Base-by-base conservation (phyloP, 1,139 yeast genomes). In the Yamadazyma atlantica region DNA sequence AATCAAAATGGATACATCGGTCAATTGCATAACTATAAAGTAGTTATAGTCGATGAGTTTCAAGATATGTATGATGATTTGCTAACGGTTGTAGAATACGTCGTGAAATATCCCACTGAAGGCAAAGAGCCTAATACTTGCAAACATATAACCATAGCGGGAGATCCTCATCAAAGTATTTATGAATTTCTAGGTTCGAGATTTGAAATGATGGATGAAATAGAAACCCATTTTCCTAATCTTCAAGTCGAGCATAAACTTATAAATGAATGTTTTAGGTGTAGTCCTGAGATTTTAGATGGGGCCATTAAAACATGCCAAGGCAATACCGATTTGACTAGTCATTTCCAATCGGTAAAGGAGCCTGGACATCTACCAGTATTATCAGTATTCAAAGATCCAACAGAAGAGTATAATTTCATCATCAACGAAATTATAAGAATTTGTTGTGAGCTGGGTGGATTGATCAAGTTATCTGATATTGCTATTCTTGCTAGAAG, bases 161-260 rank as follows among this genome's bases (percentile, higher is more conserved):
- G 94, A 1, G 95, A 85, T 55, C 78, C 80, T 1, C 71, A 81
- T 53, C 95, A 85, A 55, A 75, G 85, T 37, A 81, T 85, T 16
- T 85, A 82, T 54, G 79, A 70, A 21, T 85, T 84, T 53, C 52
- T 82, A 27, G 87, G 88, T 0, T 68, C 81, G 1, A 64, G 67
- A 32, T 69, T 71, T 0, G 48, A 53, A 7, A 43, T 62, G 12
- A 57, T 69, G 50, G 38, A 49, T 13, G 40, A 49, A 3, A 43
- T 69, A 16, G 50, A 46, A 8, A 19, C 38, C 4, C 60, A 58
- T 1, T 56, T 73, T 28, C 57, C 62, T 1, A 51, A 54, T 1
- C 48, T 54, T 29, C 34, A 48, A 1, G 45, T 64, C 1, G 51
- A 53, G 3, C 61, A 61, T 26, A 47, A 71, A 2, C 44, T 57